Evolutionary conservation across 768 basidiomycete genomes (phyloP).

Genomic region (Mrakia hoshinonis): DNA sequence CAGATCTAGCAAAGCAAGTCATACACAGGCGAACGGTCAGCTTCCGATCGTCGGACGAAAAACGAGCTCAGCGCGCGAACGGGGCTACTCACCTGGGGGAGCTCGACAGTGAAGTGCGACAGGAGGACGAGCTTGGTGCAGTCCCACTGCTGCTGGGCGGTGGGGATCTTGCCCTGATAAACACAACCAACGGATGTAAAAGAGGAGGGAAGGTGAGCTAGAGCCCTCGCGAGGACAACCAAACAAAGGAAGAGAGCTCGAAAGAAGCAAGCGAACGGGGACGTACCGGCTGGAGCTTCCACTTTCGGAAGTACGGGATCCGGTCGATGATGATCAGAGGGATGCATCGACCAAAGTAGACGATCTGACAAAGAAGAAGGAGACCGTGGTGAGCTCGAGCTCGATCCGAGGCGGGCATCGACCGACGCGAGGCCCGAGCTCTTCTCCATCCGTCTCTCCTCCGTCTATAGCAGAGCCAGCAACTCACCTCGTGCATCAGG

Average conservation of each 20-base stretch:
- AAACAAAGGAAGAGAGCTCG: background rate
- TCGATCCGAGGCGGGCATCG: background rate
- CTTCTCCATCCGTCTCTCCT: background rate
- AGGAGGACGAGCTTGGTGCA: conserved; percentile 90
- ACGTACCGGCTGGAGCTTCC: conserved; percentile 76
- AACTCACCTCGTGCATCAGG: conserved; percentile 78
- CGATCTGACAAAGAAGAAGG: conserved; percentile 50
- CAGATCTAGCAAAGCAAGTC: conserved; percentile 56
- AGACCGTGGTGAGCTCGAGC: background rate
- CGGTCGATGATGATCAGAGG: conserved; percentile 95
- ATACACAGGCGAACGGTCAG: conserved; percentile 50
- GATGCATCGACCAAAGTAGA: conserved; percentile 90
- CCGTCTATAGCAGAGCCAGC: background rate
- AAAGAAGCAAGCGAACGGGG: conserved; percentile 15
- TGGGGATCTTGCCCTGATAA: conserved; percentile 58
- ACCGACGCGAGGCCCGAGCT: too few relatives aligned
- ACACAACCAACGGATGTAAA: background rate
- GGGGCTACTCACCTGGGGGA: conserved; percentile 71
- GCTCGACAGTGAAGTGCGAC: conserved; percentile 90
- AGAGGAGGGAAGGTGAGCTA: conserved; percentile 10
- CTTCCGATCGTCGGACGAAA: background rate
- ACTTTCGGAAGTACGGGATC: conserved; percentile 84
- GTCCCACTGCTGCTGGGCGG: conserved; percentile 77
- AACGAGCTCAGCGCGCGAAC: background rate
- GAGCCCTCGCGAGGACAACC: background rate